Base-by-base conservation (phyloP, 805 yeast genomes). In the Lipomyces mesembrius region DNA sequence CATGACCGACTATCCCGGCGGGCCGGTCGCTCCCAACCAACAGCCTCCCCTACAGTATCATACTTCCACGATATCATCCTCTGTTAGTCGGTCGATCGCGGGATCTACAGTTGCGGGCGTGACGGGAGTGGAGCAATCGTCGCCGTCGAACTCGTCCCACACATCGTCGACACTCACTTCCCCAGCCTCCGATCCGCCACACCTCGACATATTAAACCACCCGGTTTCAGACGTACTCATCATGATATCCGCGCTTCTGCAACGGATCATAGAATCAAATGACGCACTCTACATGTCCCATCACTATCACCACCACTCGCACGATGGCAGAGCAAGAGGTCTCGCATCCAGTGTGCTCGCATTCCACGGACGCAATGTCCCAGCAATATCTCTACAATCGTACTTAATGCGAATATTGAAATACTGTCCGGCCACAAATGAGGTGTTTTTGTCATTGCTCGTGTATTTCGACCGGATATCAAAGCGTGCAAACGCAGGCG, bases 391-490 rank as follows among this genome's bases (percentile, higher is more conserved):
- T 12, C 83, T 95, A 59, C 92, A 92, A 74, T 95, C 96, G 25
- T 95, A 95, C 76, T 83, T 95, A 67, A 85, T 91, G 55, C 87
- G 99, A 75, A 94, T 95, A 35, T 85, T 94, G 76, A 94, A 94
- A 78, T 95, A 95, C 79, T 95, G 99, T 77, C 98, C 99, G 0
- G 95, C 95, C n/a, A 93, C 99, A 2, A 94, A 94, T 78, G 98
- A 95, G 77, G 98, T 95, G 43, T 95, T 93, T 77, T 80, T 95
- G 59, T 88, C 97, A 51, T 79, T 95, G 46, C 82, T 95, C 73
- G 98, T 95, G 37, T 95, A 95, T 77, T 92, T 95, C 79, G 99
- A 95, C 79, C 82, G 98, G 69, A 92, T 94, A 57, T 95, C 97
- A 22, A 91, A 91, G 75, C 84, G 91, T 69, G 92, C 95, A 55